Evolutionary conservation across 257 asterid genomes (phyloP), one percentile per base, ranked within the genome.

Genomic region (Paulownia fortunei): DNA sequence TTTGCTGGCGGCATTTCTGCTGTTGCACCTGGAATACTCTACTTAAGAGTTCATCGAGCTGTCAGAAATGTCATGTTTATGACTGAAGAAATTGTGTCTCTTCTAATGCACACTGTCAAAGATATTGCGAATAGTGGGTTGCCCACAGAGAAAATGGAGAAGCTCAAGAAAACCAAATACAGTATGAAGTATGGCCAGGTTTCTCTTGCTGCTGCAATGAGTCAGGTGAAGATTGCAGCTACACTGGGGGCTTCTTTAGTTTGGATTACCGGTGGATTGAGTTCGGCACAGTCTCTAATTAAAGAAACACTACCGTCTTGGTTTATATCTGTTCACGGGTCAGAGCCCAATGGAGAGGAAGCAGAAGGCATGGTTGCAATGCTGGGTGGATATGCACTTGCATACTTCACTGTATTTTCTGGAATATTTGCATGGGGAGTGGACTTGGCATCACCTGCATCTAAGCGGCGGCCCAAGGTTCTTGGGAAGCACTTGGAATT

Each of bases 21-120:
- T 2, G 96, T 93, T 60, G 97, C 99, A 85, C 99, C 98, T 61
- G 99, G 98, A 13, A 89, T 88, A 42, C 97, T 96, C 68, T 93
- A 90, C 86, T 73, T 90, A 52, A 87, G 97, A 68, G 97, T 92
- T 18, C 99, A 93, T 72, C 91, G 97, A 47, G 92, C 97, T 60
- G 94, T 93, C 37, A 85, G 92, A 80, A 87, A 93, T 56, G 82
- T 87, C 75, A 52, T 90, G 87, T 89, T 91, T 58, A 81, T 96
- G 90, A 81, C 96, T 0, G 98, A 96, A 74, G 97, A 93, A 75
- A 88, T 96, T 5, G 88, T 96, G 32, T 84, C 97, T 23, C 87
- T 90, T 34, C 85, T 96, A 80, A 90, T 88, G 92, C 87, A 87
- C 41, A 88, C 93, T 0, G 99, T 96, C 36, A 87, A 84, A 84